Evolutionary conservation across 345 rosid species (phyloP), one percentile per base, ranked within the genome.

Genomic region (Passiflora organensis): DNA sequence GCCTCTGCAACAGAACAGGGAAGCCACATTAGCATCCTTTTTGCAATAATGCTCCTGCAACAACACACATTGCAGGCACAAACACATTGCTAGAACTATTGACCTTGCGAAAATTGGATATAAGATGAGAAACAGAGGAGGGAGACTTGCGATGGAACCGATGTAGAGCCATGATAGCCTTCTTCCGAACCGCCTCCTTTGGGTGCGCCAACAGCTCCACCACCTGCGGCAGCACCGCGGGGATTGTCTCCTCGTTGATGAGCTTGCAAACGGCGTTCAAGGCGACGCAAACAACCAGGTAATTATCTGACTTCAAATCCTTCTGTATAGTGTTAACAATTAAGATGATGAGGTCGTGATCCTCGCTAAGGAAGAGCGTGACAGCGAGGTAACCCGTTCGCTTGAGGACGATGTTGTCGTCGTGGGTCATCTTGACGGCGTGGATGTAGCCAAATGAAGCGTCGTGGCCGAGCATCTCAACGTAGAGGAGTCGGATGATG

Each of bases 391-490:
- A 93, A 6, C 99, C 99, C 8, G 97, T 89, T 53, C 99, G 84
- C 65, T 93, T 93, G 48, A 89, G 91, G 22, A 72, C 71, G 6
- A 89, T 74, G 55, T 41, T 28, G 8, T 28, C 34, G 8, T 28
- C 34, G 34, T 28, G 5, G 8, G 34, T 93, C 99, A 93, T 93
- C 77, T 93, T 93, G 22, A 93, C 99, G 61, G 99, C 96, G 69
- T 93, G 95, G 64, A 93, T 93, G 80, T 93, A 87, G 9, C 97
- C 97, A 47, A 93, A 93, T 6, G 99, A 93, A 46, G 99, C 96
- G 62, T 89, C 97, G 66, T 93, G 97, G 24, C 99, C 99, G 14
- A 93, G 82, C 99, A 93, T 93, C 83, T 93, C 99, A 24, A 93
- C 76, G 73, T 89, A 93, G 44, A 84, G 82, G 25, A 93, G 83